These are phyloP conservation scores for Baorangia bicolor DNA, from an alignment of 768 basidiomycete genomes.

Conservation along the genomic window DNA sequence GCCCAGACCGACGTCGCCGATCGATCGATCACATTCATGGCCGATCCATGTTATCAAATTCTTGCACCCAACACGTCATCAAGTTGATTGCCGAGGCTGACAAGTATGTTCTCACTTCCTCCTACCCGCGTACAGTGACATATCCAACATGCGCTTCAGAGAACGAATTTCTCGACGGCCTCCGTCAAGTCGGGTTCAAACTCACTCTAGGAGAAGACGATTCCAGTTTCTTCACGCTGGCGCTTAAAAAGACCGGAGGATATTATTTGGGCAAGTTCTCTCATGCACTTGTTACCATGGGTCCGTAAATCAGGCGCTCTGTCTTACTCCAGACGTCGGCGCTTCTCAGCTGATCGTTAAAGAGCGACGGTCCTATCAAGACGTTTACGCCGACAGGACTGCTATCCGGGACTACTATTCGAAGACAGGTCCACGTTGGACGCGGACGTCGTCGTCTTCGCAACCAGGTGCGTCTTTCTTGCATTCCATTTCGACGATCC, in stretches of 20 bases:
- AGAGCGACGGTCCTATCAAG: slow-evolving; percentile 7
- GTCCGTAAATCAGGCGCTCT: not conserved
- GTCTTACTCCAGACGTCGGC: slow-evolving; percentile 31
- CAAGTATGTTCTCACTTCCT: not conserved
- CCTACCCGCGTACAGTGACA: not conserved
- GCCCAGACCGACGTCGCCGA: slow-evolving; percentile 32
- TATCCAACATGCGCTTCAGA: too few species aligned
- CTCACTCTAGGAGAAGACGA: slow-evolving; percentile 48
- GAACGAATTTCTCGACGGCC: slow-evolving; percentile 52
- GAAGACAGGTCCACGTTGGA: too few species aligned
- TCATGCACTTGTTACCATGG: too few species aligned
- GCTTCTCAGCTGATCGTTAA: slow-evolving; percentile 40
- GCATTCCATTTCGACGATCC: too few species aligned
- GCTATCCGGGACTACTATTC: too few species aligned
- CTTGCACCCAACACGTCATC: not conserved
- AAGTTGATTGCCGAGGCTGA: not conserved
- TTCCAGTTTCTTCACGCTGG: slow-evolving; percentile 49
- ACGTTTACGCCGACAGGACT: too few species aligned
- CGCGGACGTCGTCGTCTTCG: slow-evolving; percentile 37
- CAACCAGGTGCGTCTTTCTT: slow-evolving; percentile 7
- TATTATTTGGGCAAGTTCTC: slow-evolving; percentile 58
- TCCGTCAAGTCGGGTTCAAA: slow-evolving; percentile 58
- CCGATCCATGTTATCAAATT: slow-evolving; percentile 24
- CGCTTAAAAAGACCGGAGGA: slow-evolving; percentile 51
- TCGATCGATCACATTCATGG: slow-evolving; percentile 37